phyloP scores from a whole-genome alignment of 2,329 filamentous ascomycete genomes.

The Hymenoscyphus scutula region DNA sequence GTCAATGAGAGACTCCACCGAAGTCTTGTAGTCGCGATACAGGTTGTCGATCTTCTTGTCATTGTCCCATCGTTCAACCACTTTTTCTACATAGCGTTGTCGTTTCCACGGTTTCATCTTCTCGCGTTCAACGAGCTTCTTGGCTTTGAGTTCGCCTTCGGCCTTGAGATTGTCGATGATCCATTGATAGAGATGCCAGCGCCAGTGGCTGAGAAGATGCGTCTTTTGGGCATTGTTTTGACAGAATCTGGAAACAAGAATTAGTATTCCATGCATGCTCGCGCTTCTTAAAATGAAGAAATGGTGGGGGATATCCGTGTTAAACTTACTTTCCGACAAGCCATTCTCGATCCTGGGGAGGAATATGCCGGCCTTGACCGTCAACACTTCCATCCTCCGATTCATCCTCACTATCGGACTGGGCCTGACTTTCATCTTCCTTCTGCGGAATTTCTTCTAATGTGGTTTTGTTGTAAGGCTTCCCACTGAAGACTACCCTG shows the following conservation, averaged over 20 bases:
- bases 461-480: constrained; percentile 62
- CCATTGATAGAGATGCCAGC: constrained; percentile 69
- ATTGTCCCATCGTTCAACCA: constrained; percentile 63
- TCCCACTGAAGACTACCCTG: constrained; percentile 61
- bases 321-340: constrained; percentile 48
- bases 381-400: constrained; percentile 36
- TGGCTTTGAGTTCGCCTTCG: constrained; percentile 55
- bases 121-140: constrained; percentile 59
- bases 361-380: constrained; percentile 47
- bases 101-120: constrained; percentile 58
- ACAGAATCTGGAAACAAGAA: constrained; percentile 43
- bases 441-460: constrained; percentile 61
- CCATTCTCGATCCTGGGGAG: constrained; percentile 46
- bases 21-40: constrained; percentile 64
- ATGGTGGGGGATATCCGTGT: not conserved
- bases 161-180: constrained; percentile 60
- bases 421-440: constrained; percentile 39
- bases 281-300: not conserved
- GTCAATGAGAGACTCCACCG: constrained; percentile 47
- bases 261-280: not conserved
- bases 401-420: constrained; percentile 40
- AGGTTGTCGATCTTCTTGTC: constrained; percentile 58
- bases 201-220: constrained; percentile 74
- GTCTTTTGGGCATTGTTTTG: constrained; percentile 65
- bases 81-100: constrained; percentile 57